phyloP scores from a whole-genome alignment of 2,329 filamentous ascomycete species.

The Piedraia hortae region DNA sequence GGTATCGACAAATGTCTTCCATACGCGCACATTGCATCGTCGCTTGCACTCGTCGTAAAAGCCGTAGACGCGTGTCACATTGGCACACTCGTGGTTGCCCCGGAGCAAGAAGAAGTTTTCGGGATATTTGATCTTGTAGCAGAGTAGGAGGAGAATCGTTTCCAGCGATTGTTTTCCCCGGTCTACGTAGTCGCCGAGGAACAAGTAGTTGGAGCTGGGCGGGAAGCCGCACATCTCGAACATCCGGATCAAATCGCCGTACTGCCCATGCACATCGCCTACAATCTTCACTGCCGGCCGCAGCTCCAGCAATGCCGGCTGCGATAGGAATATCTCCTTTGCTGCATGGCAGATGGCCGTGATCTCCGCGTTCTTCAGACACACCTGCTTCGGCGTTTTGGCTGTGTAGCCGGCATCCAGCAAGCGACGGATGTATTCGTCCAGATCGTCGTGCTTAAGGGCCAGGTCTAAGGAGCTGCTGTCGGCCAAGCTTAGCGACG shows the following conservation, averaged over 20 bases:
- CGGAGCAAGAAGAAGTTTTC: slow-evolving; percentile 92
- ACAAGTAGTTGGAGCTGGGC: slow-evolving; percentile 72
- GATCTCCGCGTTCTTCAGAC: slow-evolving; percentile 92
- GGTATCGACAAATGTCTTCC: slow-evolving; percentile 92
- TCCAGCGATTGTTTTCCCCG: slow-evolving; percentile 87
- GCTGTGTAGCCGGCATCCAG: slow-evolving; percentile 85
- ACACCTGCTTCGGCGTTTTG: slow-evolving; percentile 93
- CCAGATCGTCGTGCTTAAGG: slow-evolving; percentile 74
- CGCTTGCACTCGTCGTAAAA: slow-evolving; percentile 98
- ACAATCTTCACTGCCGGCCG: slow-evolving; percentile 94
- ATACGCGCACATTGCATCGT: slow-evolving; percentile 84
- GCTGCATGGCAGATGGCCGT: slow-evolving; percentile 74
- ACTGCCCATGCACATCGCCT: slow-evolving; percentile 87
- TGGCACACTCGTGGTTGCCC: slow-evolving; percentile 91
- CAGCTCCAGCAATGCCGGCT: slow-evolving; percentile 75
- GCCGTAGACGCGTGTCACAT: slow-evolving; percentile 82
- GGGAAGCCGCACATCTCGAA: slow-evolving; percentile 98
- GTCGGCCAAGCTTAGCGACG: slow-evolving; percentile 9
- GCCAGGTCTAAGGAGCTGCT: slow-evolving; percentile 29
- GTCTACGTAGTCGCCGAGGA: slow-evolving; percentile 89
- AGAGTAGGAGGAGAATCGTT: slow-evolving; percentile 73
- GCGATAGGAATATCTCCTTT: slow-evolving; percentile 67
- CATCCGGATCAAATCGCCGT: slow-evolving; percentile 83
- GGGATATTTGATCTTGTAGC: slow-evolving; percentile 91
- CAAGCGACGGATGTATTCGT: slow-evolving; percentile 88